Evolutionary conservation across 2,329 filamentous ascomycete species (phyloP).

Genomic region (Nannizzia gypsea): DNA sequence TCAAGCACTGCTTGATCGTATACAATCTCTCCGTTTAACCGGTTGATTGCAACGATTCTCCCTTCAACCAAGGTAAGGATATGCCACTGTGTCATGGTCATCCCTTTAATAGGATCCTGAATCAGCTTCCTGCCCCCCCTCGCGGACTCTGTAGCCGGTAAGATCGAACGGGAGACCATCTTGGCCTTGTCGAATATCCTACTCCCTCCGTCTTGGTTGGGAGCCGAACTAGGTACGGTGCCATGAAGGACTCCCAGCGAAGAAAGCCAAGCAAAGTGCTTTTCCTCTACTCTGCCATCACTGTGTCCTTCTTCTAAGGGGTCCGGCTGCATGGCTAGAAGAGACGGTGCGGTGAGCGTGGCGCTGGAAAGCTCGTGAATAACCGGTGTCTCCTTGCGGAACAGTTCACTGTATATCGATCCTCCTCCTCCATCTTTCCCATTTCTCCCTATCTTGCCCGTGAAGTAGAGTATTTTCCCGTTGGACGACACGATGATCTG

Average conservation of each 20-base stretch:
- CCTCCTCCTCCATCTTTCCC: slow-evolving; percentile 67
- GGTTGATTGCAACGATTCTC: slow-evolving; percentile 72
- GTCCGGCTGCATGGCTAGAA: slow-evolving; percentile 67
- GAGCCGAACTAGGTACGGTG: slow-evolving; percentile 50
- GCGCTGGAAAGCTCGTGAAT: slow-evolving; percentile 58
- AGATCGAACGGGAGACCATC: slow-evolving; percentile 60
- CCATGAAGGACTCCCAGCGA: slow-evolving; percentile 80
- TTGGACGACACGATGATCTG: slow-evolving; percentile 72
- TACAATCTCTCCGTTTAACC: slow-evolving; percentile 71
- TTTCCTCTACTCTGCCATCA: slow-evolving; percentile 40
- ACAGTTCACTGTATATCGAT: slow-evolving; percentile 75
- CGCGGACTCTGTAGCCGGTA: slow-evolving; percentile 56
- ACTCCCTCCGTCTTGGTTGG: slow-evolving; percentile 54
- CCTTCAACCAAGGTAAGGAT: slow-evolving; percentile 72
- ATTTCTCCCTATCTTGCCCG: slow-evolving; percentile 61
- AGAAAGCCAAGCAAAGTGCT: slow-evolving; percentile 73
- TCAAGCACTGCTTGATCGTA: slow-evolving; percentile 82
- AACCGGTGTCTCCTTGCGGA: slow-evolving; percentile 72
- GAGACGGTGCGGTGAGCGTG: slow-evolving; percentile 49
- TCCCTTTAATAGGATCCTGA: slow-evolving; percentile 63
- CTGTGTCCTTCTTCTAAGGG: slow-evolving; percentile 48
- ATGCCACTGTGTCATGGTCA: slow-evolving; percentile 88
- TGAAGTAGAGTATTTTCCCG: slow-evolving; percentile 65
- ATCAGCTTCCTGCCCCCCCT: slow-evolving; percentile 53
- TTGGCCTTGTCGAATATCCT: slow-evolving; percentile 70